phyloP scores from a whole-genome alignment of 2,329 filamentous ascomycete genomes.

The Magnaporthiopsis poae region DNA sequence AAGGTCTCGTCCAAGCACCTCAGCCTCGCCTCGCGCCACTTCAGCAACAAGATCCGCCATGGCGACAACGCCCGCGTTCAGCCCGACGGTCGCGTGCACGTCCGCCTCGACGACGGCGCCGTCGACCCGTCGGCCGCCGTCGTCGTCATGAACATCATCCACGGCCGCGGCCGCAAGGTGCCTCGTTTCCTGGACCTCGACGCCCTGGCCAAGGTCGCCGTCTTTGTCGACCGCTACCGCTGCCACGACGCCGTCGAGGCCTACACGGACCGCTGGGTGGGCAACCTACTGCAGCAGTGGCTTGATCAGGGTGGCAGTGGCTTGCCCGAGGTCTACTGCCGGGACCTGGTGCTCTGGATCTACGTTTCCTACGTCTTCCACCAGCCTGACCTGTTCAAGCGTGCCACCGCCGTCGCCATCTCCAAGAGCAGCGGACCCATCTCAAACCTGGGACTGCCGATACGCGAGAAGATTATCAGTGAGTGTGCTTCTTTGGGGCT shows the following conservation, averaged over 20 bases:
- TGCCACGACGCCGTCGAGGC: conserved; percentile 32
- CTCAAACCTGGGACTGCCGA: conserved; percentile 18
- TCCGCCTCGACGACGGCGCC: conserved; percentile 17
- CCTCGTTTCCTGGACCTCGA: conserved; percentile 28
- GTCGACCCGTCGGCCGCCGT: conserved; percentile 30
- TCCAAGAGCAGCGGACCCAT: conserved; percentile 18
- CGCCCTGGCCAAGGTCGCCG: conserved; percentile 32
- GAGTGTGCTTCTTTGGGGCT: conserved; percentile 7
- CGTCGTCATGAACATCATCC: conserved; percentile 35
- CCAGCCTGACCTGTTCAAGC: conserved; percentile 18
- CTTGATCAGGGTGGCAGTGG: neutral
- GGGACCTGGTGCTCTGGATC: conserved; percentile 22
- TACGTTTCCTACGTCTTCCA: conserved; percentile 23
- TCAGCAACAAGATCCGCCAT: conserved; percentile 18
- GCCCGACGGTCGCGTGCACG: conserved; percentile 23
- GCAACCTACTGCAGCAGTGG: neutral
- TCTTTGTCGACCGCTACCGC: conserved; percentile 32
- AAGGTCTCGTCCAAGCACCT: conserved; percentile 28
- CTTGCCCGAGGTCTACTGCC: conserved; percentile 12
- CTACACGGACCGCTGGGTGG: conserved; percentile 29
- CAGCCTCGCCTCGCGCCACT: conserved; percentile 22
- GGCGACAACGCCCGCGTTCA: conserved; percentile 10
- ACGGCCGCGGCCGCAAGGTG: conserved; percentile 30
- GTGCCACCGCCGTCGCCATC: conserved; percentile 18
- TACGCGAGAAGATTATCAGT: conserved; percentile 22